Conservation (phyloP, 371 early-diverging fungal genomes). For the Saksenaea oblongispora region DNA sequence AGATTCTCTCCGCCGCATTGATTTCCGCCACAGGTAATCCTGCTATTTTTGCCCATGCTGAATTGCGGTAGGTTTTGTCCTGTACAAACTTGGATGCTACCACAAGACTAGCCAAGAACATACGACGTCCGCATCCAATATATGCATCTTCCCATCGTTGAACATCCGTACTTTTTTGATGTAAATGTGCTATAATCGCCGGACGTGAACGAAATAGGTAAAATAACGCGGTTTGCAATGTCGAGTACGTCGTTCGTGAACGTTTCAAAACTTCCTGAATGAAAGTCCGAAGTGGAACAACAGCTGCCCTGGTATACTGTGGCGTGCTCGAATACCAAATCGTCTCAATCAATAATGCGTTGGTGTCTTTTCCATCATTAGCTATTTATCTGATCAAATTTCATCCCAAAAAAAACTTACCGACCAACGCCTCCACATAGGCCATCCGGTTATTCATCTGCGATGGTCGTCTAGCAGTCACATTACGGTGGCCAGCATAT, state of each 20-base stretch:
- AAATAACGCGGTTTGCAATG: constrained; percentile 74
- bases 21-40: constrained; percentile 73
- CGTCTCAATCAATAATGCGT: constrained; percentile 61
- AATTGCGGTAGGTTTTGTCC: constrained; percentile 79
- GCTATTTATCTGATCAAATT: background rate
- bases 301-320: constrained; percentile 39
- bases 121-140: constrained; percentile 70
- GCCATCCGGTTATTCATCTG: constrained; percentile 30
- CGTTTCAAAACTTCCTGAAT: constrained; percentile 78
- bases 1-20: constrained; percentile 74
- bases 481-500: background rate
- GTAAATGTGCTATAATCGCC: constrained; percentile 27
- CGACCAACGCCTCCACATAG: constrained; percentile 56
- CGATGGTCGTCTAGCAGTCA: constrained; percentile 3
- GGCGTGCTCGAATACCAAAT: constrained; percentile 49
- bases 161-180: background rate
- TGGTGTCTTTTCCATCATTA: constrained; percentile 62
- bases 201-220: constrained; percentile 63
- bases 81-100: constrained; percentile 80
- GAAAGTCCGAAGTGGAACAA: constrained; percentile 69
- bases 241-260: constrained; percentile 78
- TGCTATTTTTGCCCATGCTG: constrained; percentile 82
- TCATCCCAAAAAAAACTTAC: constrained; percentile 26
- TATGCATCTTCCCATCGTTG: constrained; percentile 34
- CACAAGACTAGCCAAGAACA: constrained; percentile 79